phyloP scores from a whole-genome alignment of 2,329 filamentous ascomycete species.

The Penicillium concentricum region DNA sequence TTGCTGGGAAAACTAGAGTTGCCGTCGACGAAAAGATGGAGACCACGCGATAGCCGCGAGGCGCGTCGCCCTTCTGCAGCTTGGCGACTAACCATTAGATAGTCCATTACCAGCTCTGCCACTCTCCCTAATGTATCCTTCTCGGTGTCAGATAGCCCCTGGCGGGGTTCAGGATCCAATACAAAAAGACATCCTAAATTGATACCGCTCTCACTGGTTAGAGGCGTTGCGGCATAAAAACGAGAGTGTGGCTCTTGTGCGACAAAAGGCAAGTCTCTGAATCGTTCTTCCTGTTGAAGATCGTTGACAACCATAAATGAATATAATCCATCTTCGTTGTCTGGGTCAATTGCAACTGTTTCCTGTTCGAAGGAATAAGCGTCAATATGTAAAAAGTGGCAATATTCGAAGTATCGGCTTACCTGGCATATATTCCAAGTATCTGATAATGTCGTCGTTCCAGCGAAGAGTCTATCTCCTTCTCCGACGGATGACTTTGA shows the following conservation, averaged over 20 bases:
- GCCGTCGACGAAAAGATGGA: conserved; percentile 13
- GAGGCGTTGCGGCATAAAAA: conserved; percentile 60
- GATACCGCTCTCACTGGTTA: conserved; percentile 42
- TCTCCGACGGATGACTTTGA: neutral
- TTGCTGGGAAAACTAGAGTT: conserved; percentile 7
- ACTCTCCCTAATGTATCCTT: conserved; percentile 11
- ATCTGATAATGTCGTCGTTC: conserved; percentile 5
- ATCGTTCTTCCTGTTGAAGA: conserved; percentile 35
- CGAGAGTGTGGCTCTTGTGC: conserved; percentile 31
- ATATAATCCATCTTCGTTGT: neutral
- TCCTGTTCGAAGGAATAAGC: neutral
- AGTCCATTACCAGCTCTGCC: conserved; percentile 15
- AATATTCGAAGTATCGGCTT: neutral
- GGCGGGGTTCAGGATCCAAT: conserved; percentile 8
- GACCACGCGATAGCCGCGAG: conserved; percentile 8
- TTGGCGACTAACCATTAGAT: conserved; percentile 12
- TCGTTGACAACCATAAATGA: conserved; percentile 32
- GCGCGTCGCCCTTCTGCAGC: conserved; percentile 9
- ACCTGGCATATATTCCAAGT: conserved; percentile 15
- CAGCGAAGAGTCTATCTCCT: neutral
- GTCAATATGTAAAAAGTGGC: neutral
- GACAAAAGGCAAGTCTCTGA: conserved; percentile 35
- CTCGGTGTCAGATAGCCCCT: neutral
- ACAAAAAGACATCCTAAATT: conserved; percentile 18
- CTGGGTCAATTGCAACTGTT: neutral